Evolutionary conservation across 306 rosid species (phyloP).

Genomic region (Ziziphus jujuba): DNA sequence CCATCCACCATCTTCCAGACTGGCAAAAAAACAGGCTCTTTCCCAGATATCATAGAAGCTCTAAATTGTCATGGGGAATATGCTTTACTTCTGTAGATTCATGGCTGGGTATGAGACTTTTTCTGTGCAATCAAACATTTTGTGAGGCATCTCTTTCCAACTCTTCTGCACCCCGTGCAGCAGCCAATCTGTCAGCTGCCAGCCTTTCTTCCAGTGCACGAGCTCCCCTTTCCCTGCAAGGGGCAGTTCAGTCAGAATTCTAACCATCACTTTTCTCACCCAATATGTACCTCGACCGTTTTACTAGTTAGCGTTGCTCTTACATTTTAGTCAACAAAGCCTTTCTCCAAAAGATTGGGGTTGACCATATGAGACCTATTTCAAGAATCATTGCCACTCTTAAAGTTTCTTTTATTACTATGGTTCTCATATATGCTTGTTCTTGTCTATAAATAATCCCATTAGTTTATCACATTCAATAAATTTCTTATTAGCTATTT

Average conservation of each 20-base stretch:
- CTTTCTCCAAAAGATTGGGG: no score
- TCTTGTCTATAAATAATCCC: no score
- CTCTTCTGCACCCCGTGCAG: conserved; percentile 49
- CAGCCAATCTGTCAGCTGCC: conserved; percentile 77
- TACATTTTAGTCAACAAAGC: not conserved
- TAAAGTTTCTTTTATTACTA: no score
- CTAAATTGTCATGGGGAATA: conserved; percentile 14
- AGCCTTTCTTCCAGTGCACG: conserved; percentile 93
- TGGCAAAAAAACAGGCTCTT: not conserved
- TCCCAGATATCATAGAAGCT: conserved; percentile 28
- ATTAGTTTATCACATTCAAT: no score
- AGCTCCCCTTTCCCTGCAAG: conserved; percentile 86
- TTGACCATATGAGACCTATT: no score
- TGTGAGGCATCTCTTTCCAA: conserved; percentile 46
- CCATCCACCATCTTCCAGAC: conserved; percentile 13
- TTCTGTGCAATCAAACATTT: conserved; percentile 47
- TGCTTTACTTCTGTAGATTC: conserved; percentile 11
- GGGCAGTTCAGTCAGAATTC: conserved; percentile 17
- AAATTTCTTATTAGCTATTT: no score
- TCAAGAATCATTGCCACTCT: no score
- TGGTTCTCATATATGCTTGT: no score
- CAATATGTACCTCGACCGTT: not conserved
- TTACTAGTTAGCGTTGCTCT: not conserved
- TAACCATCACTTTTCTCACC: conserved; percentile 13
- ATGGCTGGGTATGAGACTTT: conserved; percentile 23